phyloP scores from a whole-genome alignment of 2,329 filamentous ascomycete species.

The Cordyceps cateniannulata region DNA sequence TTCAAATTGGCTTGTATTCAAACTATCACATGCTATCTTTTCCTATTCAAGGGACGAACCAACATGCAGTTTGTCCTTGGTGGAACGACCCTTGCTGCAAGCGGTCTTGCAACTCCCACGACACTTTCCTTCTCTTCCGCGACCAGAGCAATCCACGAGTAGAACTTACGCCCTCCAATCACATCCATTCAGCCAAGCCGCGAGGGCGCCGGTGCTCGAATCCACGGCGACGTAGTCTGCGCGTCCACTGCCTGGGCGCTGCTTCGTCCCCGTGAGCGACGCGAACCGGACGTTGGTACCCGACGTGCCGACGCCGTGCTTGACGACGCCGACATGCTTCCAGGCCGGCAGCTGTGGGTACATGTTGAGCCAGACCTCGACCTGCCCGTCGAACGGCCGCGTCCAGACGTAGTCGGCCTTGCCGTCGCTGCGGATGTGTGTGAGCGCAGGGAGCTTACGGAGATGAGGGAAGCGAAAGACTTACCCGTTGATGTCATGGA shows the following conservation, averaged over 20 bases:
- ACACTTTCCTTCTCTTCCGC: neutral
- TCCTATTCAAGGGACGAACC: neutral
- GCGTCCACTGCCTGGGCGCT: neutral
- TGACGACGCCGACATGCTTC: conserved; percentile 13
- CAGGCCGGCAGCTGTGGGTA: conserved; percentile 17
- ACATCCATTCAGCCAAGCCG: conserved; percentile 12
- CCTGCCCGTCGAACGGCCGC: conserved; percentile 12
- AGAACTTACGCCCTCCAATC: conserved; percentile 15
- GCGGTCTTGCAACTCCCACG: neutral
- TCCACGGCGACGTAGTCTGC: conserved; percentile 1
- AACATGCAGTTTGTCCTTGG: too few species aligned
- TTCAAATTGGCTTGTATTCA: neutral
- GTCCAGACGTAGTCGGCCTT: conserved; percentile 19
- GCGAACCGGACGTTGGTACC: conserved; percentile 16
- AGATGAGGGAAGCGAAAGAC: neutral
- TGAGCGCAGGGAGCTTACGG: neutral
- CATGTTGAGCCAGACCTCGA: conserved; percentile 16
- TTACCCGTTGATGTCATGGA: conserved; percentile 17
- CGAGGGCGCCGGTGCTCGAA: neutral
- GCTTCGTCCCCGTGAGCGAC: neutral
- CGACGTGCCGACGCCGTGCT: conserved; percentile 15
- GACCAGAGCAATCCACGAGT: too few species aligned
- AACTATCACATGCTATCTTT: too few species aligned
- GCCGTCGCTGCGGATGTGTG: conserved; percentile 12
- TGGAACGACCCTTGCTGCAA: too few species aligned